Evolutionary conservation across 208 protist genomes (phyloP).

Genomic region (Phytomonas francai): DNA sequence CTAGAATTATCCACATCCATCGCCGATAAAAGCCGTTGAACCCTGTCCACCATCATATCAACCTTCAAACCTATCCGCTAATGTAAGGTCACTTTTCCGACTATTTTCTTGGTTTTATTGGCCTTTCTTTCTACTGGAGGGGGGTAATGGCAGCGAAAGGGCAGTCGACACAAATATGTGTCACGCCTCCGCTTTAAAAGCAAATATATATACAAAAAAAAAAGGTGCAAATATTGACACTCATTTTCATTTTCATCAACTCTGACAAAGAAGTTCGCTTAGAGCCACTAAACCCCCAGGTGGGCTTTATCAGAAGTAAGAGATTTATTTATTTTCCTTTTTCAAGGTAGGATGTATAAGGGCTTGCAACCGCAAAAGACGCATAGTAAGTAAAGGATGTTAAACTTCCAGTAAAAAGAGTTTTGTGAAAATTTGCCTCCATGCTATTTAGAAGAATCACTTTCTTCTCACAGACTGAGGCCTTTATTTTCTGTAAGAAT

Average conservation of each 20-base stretch:
- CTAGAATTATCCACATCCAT: neutral
- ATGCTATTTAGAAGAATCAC: neutral
- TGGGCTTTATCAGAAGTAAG: neutral
- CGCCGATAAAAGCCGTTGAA: neutral
- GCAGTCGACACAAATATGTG: neutral
- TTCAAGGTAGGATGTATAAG: neutral
- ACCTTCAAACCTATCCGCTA: neutral
- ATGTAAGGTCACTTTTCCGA: neutral
- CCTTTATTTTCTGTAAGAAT: neutral
- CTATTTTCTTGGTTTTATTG: neutral
- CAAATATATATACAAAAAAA: neutral
- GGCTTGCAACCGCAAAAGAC: neutral
- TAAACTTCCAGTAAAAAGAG: neutral
- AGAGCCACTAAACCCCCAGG: neutral
- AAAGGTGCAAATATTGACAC: neutral
- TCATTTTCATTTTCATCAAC: neutral
- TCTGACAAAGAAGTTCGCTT: neutral
- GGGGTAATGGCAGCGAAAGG: neutral
- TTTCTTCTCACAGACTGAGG: neutral
- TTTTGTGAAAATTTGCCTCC: neutral
- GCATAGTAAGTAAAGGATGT: neutral
- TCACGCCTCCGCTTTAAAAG: neutral
- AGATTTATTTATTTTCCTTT: neutral
- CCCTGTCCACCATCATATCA: neutral
- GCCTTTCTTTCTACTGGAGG: neutral